phyloP scores from a whole-genome alignment of 2,329 filamentous ascomycete species.

The Penicillium sp. region DNA sequence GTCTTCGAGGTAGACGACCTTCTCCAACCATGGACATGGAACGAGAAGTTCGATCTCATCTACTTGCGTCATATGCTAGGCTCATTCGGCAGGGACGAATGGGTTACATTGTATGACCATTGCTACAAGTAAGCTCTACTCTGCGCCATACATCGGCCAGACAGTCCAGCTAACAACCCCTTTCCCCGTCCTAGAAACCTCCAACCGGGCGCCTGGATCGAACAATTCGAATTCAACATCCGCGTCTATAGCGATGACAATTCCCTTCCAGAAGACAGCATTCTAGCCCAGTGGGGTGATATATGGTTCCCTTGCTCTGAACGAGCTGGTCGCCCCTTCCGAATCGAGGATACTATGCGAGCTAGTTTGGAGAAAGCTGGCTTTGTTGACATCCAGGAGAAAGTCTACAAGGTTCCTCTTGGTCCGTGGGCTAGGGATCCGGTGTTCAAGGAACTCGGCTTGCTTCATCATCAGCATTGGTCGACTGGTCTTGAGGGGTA shows the following conservation, averaged over 20 bases:
- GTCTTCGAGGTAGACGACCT: slow-evolving; percentile 30
- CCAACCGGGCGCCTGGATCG: slow-evolving; percentile 13
- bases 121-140: slow-evolving; percentile 18
- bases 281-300: slow-evolving; percentile 11
- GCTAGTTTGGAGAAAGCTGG: slow-evolving; percentile 19
- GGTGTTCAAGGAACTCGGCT: slow-evolving; percentile 46
- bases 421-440: slow-evolving; percentile 49
- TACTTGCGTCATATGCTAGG: slow-evolving; percentile 23
- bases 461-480: slow-evolving; percentile 26
- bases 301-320: slow-evolving; percentile 19
- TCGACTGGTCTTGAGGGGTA: slow-evolving; percentile 23
- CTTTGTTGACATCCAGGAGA: slow-evolving; percentile 47
- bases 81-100: slow-evolving; percentile 13
- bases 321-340: slow-evolving; percentile 20
- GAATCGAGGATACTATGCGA: slow-evolving; percentile 23
- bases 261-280: slow-evolving; percentile 8
- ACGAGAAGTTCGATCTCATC: slow-evolving; percentile 25
- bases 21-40: slow-evolving; percentile 25
- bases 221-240: slow-evolving; percentile 14
- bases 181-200: slow-evolving; percentile 2
- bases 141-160: not conserved
- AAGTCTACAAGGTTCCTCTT: slow-evolving; percentile 51
- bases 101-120: slow-evolving; percentile 14
- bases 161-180: not conserved
- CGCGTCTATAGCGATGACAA: slow-evolving; percentile 11